Conservation (phyloP, 2,329 filamentous ascomycete species). For the Kalmusia sp. region DNA sequence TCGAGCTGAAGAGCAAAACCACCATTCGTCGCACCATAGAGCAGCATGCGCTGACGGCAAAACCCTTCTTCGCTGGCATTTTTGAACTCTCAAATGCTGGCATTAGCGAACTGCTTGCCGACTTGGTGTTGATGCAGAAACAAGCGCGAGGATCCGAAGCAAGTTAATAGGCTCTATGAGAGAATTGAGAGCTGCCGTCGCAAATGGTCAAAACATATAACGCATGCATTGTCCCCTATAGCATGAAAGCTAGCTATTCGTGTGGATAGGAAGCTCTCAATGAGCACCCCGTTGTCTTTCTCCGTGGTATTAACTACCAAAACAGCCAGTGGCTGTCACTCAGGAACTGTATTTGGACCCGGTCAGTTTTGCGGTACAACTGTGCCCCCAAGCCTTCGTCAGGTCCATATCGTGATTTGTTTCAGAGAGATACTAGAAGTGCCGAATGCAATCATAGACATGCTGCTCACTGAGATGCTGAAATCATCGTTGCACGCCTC, state of each 20-base stretch:
- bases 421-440: constrained; percentile 12
- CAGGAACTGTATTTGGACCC: constrained; percentile 11
- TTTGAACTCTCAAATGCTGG: constrained; percentile 13
- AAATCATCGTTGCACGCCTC: constrained; percentile 2
- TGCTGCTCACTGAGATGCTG: too few species aligned
- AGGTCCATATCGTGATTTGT: constrained; percentile 12
- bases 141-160: constrained; percentile 10
- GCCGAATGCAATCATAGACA: constrained; percentile 14
- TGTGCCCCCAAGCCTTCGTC: constrained; percentile 13
- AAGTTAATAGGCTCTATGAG: constrained; percentile 14
- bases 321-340: constrained; percentile 3
- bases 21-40: constrained; percentile 11
- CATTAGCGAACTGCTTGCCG: constrained; percentile 12
- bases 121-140: constrained; percentile 11
- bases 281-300: constrained; percentile 6
- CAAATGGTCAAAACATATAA: background rate
- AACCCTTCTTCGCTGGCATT: constrained; percentile 10
- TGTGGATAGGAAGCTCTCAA: constrained; percentile 11
- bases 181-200: constrained; percentile 13
- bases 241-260: constrained; percentile 5
- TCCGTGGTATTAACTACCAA: constrained; percentile 10
- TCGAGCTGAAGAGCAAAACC: constrained; percentile 12
- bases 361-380: constrained; percentile 10
- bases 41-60: constrained; percentile 7
- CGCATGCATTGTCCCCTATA: constrained; percentile 3